These are phyloP conservation scores for Fusarium pilosicola DNA, from an alignment of 2,329 filamentous ascomycete genomes.

Conservation along the genomic window DNA sequence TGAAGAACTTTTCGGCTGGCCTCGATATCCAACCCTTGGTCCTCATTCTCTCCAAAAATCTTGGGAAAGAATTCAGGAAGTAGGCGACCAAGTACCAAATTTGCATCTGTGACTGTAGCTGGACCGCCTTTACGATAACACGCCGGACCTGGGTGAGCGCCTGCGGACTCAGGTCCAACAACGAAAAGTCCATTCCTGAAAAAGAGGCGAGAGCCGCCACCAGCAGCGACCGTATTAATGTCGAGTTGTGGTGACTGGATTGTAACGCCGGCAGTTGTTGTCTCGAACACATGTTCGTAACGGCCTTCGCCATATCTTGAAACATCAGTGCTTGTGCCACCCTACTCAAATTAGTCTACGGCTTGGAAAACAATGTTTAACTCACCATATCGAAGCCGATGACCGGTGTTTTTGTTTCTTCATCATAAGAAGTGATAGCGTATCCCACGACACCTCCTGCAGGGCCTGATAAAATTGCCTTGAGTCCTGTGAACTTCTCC, in stretches of 20 bases:
- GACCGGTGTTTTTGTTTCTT: slow-evolving; percentile 81
- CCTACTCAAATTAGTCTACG: slow-evolving; percentile 49
- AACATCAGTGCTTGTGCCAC: slow-evolving; percentile 91
- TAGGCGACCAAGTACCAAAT: slow-evolving; percentile 83
- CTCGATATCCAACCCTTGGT: slow-evolving; percentile 79
- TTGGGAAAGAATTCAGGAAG: slow-evolving; percentile 93
- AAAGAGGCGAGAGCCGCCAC: slow-evolving; percentile 85
- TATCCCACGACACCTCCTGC: slow-evolving; percentile 96
- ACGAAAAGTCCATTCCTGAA: slow-evolving; percentile 91
- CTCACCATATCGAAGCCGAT: slow-evolving; percentile 91
- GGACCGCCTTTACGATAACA: slow-evolving; percentile 93
- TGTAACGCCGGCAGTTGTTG: slow-evolving; percentile 91
- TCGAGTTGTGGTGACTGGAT: slow-evolving; percentile 93
- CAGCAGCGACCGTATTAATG: slow-evolving; percentile 94
- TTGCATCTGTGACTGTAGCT: slow-evolving; percentile 92
- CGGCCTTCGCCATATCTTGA: slow-evolving; percentile 85
- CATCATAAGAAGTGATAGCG: slow-evolving; percentile 89
- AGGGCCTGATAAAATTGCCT: slow-evolving; percentile 87
- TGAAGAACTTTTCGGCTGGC: slow-evolving; percentile 80
- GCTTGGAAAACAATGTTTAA: neutral
- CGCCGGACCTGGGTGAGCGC: slow-evolving; percentile 88
- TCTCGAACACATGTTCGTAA: slow-evolving; percentile 95
- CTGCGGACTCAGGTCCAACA: slow-evolving; percentile 88
- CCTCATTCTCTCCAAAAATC: slow-evolving; percentile 91
- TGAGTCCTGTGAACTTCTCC: slow-evolving; percentile 83